Conservation (phyloP, 2,329 filamentous ascomycete genomes). For the Shiraia bambusicola region DNA sequence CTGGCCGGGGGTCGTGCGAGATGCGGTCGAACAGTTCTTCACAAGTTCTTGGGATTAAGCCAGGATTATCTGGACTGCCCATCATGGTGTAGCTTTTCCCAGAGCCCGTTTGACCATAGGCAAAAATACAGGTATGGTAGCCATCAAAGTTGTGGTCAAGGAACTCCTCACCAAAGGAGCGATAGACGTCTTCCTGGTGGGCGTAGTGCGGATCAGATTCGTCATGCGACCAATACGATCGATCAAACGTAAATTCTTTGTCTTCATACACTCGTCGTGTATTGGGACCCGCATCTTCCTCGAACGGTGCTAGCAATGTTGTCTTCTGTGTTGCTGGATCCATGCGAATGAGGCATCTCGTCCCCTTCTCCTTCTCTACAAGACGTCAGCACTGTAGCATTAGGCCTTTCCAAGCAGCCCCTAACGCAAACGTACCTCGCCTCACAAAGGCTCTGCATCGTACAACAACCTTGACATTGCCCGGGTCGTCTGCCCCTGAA, state of each 20-base stretch:
- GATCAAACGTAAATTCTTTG: conserved; percentile 93
- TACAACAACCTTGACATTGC: conserved; percentile 56
- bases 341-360: conserved; percentile 89
- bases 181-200: conserved; percentile 89
- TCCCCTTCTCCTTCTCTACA: conserved; percentile 75
- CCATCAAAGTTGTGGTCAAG: conserved; percentile 99
- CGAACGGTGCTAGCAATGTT: conserved; percentile 70
- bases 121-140: conserved; percentile 98
- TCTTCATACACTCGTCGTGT: conserved; percentile 77
- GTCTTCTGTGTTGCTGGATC: conserved; percentile 84
- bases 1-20: conserved; percentile 78
- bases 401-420: background rate
- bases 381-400: conserved; percentile 20
- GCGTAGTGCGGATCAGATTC: conserved; percentile 80
- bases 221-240: conserved; percentile 96
- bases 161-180: conserved; percentile 91
- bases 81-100: conserved; percentile 99
- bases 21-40: conserved; percentile 95
- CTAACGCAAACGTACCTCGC: conserved; percentile 41
- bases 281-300: conserved; percentile 55
- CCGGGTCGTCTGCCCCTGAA: conserved; percentile 41
- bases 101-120: conserved; percentile 95
- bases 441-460: conserved; percentile 51
- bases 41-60: conserved; percentile 91
- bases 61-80: conserved; percentile 81